These are phyloP conservation scores for Zalaria obscura DNA, from an alignment of 2,329 filamentous ascomycete species.

Conservation along the genomic window DNA sequence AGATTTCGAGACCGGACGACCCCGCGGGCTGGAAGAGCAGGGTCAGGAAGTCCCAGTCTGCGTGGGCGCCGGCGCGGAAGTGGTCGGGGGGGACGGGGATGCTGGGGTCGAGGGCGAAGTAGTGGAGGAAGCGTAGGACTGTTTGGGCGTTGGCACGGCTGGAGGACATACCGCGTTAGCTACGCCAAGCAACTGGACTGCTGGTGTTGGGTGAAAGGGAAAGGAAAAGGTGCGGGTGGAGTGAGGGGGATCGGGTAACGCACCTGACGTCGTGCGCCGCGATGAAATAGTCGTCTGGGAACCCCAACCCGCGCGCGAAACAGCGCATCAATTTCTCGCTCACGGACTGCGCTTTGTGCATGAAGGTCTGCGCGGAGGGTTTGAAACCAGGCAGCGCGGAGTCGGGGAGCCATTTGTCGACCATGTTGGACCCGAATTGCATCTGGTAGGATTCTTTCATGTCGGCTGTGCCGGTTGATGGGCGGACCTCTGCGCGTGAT, in stretches of 20 bases:
- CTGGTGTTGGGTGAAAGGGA: too few relatives aligned
- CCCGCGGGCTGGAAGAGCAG: slow-evolving; percentile 48
- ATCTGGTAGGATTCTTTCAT: slow-evolving; percentile 49
- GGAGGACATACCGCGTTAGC: too few relatives aligned
- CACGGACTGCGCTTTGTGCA: slow-evolving; percentile 38
- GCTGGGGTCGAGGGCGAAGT: slow-evolving; percentile 23
- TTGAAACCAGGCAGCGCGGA: slow-evolving; percentile 35
- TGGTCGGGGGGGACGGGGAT: slow-evolving; percentile 28
- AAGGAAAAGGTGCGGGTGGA: too few relatives aligned
- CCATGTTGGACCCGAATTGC: slow-evolving; percentile 44
- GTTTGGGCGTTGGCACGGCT: slow-evolving; percentile 36
- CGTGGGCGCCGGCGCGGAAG: slow-evolving; percentile 48
- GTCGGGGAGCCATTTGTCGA: slow-evolving; percentile 38
- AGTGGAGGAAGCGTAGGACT: slow-evolving; percentile 42
- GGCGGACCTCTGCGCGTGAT: slow-evolving; percentile 35
- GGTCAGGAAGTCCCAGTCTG: slow-evolving; percentile 50
- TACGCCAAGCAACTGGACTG: too few relatives aligned
- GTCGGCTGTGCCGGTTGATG: slow-evolving; percentile 44
- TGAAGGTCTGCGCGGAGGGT: slow-evolving; percentile 33
- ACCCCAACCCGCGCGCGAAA: slow-evolving; percentile 43
- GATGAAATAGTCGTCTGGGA: slow-evolving; percentile 42
- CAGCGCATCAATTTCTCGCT: slow-evolving; percentile 44
- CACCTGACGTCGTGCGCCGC: slow-evolving; percentile 35
- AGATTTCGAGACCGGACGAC: slow-evolving; percentile 50
- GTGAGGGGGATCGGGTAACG: too few relatives aligned